Evolutionary conservation across 257 asterid species (phyloP), one percentile per base, ranked within the genome.

Genomic region (Mitragyna speciosa): DNA sequence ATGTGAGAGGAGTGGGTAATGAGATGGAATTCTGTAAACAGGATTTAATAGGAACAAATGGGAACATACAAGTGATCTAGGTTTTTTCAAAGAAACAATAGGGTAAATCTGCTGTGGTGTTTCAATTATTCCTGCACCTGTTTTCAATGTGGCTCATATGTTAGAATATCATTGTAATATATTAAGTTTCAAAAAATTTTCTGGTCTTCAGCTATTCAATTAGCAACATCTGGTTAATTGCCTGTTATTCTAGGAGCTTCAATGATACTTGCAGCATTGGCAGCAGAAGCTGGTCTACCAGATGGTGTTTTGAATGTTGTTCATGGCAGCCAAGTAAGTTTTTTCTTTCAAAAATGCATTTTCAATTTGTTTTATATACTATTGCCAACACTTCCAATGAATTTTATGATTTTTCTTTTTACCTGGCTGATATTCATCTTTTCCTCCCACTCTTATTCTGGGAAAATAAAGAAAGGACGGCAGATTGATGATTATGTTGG

Each of bases 251-350:
- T 86, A 87, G 90, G 89, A 73, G 83, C 78, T 74, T 78, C 89
- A 33, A 85, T 87, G 87, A 79, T 87, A 80, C 79, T 87, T 20
- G 89, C 90, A 36, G 86, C 82, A 16, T 74, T 87, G 85, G 86
- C 90, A 58, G 83, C 87, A 49, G 87, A 87, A 78, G 89, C 90
- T 77, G 90, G 90, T 70, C 61, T 87, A 80, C 90, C 90, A 6
- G 87, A 85, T 85, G 89, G 90, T 73, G 90, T 87, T 66, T 61
- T 87, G 33, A 87, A 85, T 77, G 76, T 87, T 70, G 80, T 87
- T 75, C 89, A 85, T 77, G 89, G 90, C 33, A 83, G 82, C 73
- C 85, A 77, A 31, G 90, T 87, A 87, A 76, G 83, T 41, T 26
- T 67, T 72, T 56, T 70, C 65, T 36, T 68, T 71, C 75, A 51